Percentiles rank a stretch among this genome's conserved stretches.
Evolutionary conservation across 2,329 filamentous ascomycete genomes (phyloP).

Genomic region (Curvularia eragrostidis): DNA sequence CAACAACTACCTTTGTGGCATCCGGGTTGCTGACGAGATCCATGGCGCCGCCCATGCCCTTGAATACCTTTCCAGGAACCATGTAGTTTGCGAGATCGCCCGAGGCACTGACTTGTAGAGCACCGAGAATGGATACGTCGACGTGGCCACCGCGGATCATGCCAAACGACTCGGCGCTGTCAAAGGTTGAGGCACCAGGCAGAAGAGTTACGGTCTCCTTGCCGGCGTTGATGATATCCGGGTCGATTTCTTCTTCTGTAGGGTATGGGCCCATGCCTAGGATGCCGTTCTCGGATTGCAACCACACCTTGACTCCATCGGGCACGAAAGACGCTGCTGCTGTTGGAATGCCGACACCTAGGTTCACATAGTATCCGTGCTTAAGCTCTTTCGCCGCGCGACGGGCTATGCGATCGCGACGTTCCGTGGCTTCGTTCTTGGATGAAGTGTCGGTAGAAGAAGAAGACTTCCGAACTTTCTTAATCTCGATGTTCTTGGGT

Average conservation of each 20-base stretch:
- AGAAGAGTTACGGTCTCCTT: constrained; percentile 91
- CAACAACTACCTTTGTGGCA: constrained; percentile 85
- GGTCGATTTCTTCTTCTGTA: constrained; percentile 73
- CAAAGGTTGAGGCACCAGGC: constrained; percentile 80
- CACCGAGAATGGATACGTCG: constrained; percentile 86
- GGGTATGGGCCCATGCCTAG: constrained; percentile 55
- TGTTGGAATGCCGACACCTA: constrained; percentile 94
- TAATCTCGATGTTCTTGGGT: constrained; percentile 76
- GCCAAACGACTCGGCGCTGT: constrained; percentile 86
- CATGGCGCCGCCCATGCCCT: constrained; percentile 92
- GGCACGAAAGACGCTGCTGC: constrained; percentile 80
- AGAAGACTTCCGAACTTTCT: constrained; percentile 39
- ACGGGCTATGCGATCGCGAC: constrained; percentile 78
- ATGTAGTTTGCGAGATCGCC: constrained; percentile 93
- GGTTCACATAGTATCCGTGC: constrained; percentile 92
- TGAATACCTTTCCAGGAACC: constrained; percentile 83
- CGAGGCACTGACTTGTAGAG: constrained; percentile 82
- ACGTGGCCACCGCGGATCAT: constrained; percentile 91
- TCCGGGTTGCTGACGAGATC: constrained; percentile 85
- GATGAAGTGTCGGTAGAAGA: constrained; percentile 28
- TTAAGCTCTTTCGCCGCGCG: constrained; percentile 90
- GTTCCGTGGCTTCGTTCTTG: constrained; percentile 17
- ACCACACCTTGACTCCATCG: constrained; percentile 60
- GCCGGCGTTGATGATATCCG: constrained; percentile 89
- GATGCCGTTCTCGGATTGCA: constrained; percentile 64